Evolutionary conservation across 2,329 filamentous ascomycete species (phyloP).

Genomic region (Cadophora sp.): DNA sequence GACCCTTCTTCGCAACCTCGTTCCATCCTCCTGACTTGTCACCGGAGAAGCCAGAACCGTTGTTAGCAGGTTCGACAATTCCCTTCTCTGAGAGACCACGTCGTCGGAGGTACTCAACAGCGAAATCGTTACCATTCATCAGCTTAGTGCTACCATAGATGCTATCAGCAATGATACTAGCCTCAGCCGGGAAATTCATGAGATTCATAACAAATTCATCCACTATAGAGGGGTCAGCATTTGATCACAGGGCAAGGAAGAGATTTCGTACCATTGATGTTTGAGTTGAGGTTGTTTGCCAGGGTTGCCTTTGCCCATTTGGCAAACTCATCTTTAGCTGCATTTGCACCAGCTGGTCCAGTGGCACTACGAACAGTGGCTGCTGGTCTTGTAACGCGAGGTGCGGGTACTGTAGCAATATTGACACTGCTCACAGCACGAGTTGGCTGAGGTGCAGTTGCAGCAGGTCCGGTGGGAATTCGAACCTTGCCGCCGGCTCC

Average conservation of each 20-base stretch:
- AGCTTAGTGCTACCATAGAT: conserved; percentile 88
- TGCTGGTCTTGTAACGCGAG: conserved; percentile 59
- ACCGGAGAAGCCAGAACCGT: conserved; percentile 55
- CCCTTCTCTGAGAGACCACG: conserved; percentile 94
- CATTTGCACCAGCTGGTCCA: conserved; percentile 42
- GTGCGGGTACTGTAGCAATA: conserved; percentile 30
- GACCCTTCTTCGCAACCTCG: conserved; percentile 95
- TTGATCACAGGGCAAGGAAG: neutral
- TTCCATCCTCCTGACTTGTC: conserved; percentile 79
- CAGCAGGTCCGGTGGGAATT: conserved; percentile 65
- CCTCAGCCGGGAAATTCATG: conserved; percentile 76
- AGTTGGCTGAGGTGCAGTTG: conserved; percentile 52
- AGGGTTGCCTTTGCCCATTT: conserved; percentile 90
- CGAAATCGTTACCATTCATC: conserved; percentile 91
- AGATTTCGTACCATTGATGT: conserved; percentile 65
- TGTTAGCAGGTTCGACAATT: conserved; percentile 71
- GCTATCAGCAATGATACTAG: conserved; percentile 84
- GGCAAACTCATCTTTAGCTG: conserved; percentile 87
- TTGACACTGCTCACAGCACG: conserved; percentile 47
- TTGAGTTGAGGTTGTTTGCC: conserved; percentile 72
- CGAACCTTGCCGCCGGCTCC: conserved; percentile 94
- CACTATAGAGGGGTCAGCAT: conserved; percentile 47
- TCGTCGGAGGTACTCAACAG: conserved; percentile 91
- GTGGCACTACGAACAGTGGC: conserved; percentile 55
- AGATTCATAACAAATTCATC: conserved; percentile 82